Percentiles rank a stretch among this genome's conserved stretches.
Conservation (phyloP, 106 monocot species). For the Dendrobium chrysotoxum region DNA sequence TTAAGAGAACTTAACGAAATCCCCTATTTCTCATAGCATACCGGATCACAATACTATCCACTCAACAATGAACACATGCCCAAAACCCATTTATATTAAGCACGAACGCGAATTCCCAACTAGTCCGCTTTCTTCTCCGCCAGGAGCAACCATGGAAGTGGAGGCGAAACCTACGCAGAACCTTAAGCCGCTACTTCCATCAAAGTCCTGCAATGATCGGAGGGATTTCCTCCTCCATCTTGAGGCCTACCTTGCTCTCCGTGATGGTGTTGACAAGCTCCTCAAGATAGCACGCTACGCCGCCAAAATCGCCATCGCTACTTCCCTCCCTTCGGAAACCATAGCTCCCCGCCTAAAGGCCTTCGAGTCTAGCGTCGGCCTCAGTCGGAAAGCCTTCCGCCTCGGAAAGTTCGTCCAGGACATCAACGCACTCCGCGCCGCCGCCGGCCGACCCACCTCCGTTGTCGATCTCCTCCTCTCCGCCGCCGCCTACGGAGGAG, state of each 20-base stretch:
- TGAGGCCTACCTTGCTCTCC: slow-evolving; percentile 84
- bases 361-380: slow-evolving; percentile 91
- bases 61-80: no score
- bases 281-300: slow-evolving; percentile 93
- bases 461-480: slow-evolving; percentile 24
- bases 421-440: slow-evolving; percentile 72
- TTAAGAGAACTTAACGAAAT: no score
- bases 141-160: slow-evolving; percentile 3
- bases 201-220: neutral
- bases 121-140: neutral
- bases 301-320: slow-evolving; percentile 71
- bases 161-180: neutral
- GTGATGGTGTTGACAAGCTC: slow-evolving; percentile 96
- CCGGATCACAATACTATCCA: no score
- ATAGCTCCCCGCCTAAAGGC: slow-evolving; percentile 45
- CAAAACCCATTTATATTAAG: no score
- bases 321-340: slow-evolving; percentile 23
- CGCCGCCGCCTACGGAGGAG: slow-evolving; percentile 71
- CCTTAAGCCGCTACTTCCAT: slow-evolving; percentile 2
- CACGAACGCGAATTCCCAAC: no score
- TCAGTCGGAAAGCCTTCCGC: slow-evolving; percentile 97
- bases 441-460: slow-evolving; percentile 16
- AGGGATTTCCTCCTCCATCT: slow-evolving; percentile 89
- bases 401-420: slow-evolving; percentile 94
- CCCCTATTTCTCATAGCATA: no score